Percentiles rank a stretch among this genome's conserved stretches.
Evolutionary conservation across 805 yeast species (phyloP).

Genomic region (Pichia cephalocereana): DNA sequence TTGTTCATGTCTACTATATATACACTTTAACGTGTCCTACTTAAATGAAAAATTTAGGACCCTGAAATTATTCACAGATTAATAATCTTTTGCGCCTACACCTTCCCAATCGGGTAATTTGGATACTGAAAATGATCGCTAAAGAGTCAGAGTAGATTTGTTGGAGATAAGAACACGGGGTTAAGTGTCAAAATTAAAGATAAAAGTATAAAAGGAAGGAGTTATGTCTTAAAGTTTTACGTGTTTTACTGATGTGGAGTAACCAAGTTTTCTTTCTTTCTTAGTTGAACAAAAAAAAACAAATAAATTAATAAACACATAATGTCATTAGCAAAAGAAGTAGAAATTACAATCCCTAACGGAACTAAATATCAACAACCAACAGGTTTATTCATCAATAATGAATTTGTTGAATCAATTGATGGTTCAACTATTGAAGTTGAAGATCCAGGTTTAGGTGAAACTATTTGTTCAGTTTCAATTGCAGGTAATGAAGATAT

Average conservation of each 20-base stretch:
- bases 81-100: background rate
- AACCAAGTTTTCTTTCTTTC: background rate
- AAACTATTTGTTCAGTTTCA: constrained; percentile 41
- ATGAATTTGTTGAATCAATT: constrained; percentile 51
- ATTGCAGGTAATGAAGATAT: constrained; percentile 44
- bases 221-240: background rate
- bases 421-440: constrained; percentile 53
- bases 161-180: no score
- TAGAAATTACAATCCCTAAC: constrained; percentile 33
- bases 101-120: background rate
- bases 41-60: no score
- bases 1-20: no score
- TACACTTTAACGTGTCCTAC: no score
- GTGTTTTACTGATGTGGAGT: no score
- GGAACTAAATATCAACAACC: constrained; percentile 56
- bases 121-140: no score
- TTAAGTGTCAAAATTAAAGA: no score
- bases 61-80: no score
- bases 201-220: no score
- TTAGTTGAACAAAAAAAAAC: background rate
- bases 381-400: constrained; percentile 82
- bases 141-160: no score
- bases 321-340: constrained; percentile 6
- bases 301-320: background rate
- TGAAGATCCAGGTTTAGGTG: constrained; percentile 46